Base-by-base conservation (phyloP, 2,329 filamentous ascomycete genomes). In the Nemania abortiva region DNA sequence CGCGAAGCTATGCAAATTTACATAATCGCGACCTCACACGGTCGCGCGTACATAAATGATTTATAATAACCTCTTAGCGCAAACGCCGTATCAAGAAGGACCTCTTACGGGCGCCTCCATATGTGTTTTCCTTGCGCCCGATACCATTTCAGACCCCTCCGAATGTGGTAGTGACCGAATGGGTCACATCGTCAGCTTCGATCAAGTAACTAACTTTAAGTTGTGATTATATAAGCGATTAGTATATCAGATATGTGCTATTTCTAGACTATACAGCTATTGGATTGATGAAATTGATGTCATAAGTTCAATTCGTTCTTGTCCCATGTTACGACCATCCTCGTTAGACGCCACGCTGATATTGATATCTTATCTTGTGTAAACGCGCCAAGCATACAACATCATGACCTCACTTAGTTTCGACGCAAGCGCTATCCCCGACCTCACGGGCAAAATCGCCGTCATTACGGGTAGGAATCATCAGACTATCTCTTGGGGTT, bases 401-500 rank as follows among this genome's bases (percentile, higher is more conserved):
- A 47, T 47, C 55, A 75, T 75, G 74, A 63, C 70, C 2, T 68
- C 69, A 3, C 63, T 75, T 6, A 56, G 66, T 10, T 70, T 75
- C 58, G 22, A 77, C 61, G 47, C 74, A 56, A 63, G 74, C 70
- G 45, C 60, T 4, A 76, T 76, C 31, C 72, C 74, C 1, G 39
- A 45, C 24, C 66, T 75, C 20, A 57, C 34, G 3, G 37, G 34
- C 50, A 70, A 70, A 54, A 45, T 66, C 3, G 68, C 63, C 2
- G 22, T 70, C 15, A 54, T 72, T 24, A 72, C 70, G 56, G 68
- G 68, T 72, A 58, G 42, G 42, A 47, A 13, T 47, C 42, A 47
- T 15, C 13, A 2, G 27, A n/a, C n/a, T 34, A 5, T 20, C 11
- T 24, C 29, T 7, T 6, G 15, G 11, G 27, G 15, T 27, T 54